A percentile compares a stretch with the other conserved stretches of the same genome.
Conservation (phyloP, 192 early-diverging fungal genomes). For the Linnemannia elongata region DNA sequence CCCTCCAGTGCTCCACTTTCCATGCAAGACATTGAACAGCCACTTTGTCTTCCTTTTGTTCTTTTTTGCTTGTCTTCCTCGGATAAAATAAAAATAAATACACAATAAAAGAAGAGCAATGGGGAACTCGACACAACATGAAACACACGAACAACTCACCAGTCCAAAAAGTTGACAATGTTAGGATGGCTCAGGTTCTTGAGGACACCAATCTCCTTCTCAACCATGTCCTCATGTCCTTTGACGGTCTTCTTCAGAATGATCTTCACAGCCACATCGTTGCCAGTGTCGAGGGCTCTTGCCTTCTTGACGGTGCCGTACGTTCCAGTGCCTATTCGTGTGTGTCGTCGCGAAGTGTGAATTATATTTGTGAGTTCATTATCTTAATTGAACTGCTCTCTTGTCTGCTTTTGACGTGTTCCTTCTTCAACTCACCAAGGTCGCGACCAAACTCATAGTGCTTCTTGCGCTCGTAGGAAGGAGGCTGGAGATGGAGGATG, state of each 20-base stretch:
- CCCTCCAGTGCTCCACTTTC: not conserved
- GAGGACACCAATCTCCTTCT: constrained; percentile 93
- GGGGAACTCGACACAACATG: not conserved
- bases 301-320: constrained; percentile 83
- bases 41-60: not conserved
- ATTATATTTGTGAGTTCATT: not conserved
- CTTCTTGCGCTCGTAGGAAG: constrained; percentile 76
- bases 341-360: not conserved
- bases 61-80: not conserved
- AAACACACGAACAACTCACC: constrained; percentile 58
- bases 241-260: constrained; percentile 89
- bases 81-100: not conserved
- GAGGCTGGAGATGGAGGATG: constrained; percentile 59
- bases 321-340: constrained; percentile 67
- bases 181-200: constrained; percentile 87
- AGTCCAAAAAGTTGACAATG: constrained; percentile 90
- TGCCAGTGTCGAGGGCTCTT: constrained; percentile 75
- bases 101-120: not conserved
- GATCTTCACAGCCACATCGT: constrained; percentile 91
- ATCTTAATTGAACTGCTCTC: not conserved
- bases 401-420: not conserved
- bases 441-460: constrained; percentile 73
- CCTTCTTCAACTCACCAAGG: constrained; percentile 59
- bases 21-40: not conserved
- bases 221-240: constrained; percentile 89